These are phyloP conservation scores for Podospora tetraspora DNA, from an alignment of 495 filamentous ascomycete genomes.

Conservation along the genomic window DNA sequence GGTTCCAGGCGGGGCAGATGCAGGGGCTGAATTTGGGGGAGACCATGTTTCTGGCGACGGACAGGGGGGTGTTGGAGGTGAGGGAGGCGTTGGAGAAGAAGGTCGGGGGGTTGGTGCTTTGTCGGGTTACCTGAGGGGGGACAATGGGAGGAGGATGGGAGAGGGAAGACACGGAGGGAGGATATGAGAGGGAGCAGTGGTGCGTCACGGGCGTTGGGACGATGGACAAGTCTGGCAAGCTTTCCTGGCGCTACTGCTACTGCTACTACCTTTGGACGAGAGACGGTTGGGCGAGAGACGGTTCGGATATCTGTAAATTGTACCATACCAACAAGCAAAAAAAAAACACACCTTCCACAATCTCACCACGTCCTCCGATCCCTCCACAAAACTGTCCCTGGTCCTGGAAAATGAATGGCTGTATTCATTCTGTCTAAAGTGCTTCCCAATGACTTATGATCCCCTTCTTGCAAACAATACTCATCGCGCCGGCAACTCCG, in stretches of 20 bases:
- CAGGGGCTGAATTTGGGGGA: constrained; percentile 77
- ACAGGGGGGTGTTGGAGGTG: constrained; percentile 74
- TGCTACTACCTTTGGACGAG: neutral
- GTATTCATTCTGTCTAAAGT: constrained; percentile 8
- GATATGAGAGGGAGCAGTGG: no score
- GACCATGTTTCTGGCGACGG: constrained; percentile 73
- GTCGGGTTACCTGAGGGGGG: constrained; percentile 53
- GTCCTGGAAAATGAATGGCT: neutral
- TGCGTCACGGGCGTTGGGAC: neutral
- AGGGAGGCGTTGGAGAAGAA: constrained; percentile 83
- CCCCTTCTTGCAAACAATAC: neutral
- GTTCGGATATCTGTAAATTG: neutral
- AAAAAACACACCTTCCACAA: neutral
- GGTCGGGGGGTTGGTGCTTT: constrained; percentile 77
- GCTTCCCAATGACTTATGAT: neutral
- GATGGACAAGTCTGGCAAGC: neutral
- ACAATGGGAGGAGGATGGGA: neutral
- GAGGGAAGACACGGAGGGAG: neutral
- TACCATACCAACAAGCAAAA: neutral
- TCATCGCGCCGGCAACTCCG: neutral
- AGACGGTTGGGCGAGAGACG: neutral
- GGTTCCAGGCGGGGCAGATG: constrained; percentile 58
- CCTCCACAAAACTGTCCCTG: no score
- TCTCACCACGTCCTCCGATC: no score
- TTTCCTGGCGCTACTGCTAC: neutral